phyloP scores from a whole-genome alignment of 805 yeast genomes.

The Peterozyma xylosa region DNA sequence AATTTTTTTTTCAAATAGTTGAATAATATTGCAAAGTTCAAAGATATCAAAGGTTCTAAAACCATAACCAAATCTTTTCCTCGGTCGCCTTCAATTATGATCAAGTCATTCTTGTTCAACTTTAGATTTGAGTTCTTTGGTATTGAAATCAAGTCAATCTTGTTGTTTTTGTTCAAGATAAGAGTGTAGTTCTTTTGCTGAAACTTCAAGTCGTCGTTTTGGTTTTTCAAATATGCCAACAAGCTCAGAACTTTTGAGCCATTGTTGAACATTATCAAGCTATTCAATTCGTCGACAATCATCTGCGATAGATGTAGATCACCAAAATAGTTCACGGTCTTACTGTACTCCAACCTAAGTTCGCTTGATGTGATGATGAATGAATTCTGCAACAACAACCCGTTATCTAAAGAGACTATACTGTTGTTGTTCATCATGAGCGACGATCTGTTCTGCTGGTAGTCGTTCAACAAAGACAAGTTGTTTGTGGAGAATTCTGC shows the following conservation, averaged over 20 bases:
- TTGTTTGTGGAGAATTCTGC: slow-evolving; percentile 45
- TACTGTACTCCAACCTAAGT: slow-evolving; percentile 38
- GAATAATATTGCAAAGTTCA: slow-evolving; percentile 62
- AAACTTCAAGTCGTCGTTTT: slow-evolving; percentile 35
- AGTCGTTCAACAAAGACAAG: slow-evolving; percentile 5
- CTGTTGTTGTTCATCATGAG: slow-evolving; percentile 2
- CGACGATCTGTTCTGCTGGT: not conserved
- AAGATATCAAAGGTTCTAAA: slow-evolving; percentile 53
- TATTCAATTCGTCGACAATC: slow-evolving; percentile 28
- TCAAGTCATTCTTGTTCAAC: slow-evolving; percentile 55
- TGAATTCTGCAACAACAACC: slow-evolving; percentile 46
- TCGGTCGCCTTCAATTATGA: slow-evolving; percentile 77
- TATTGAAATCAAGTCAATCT: slow-evolving; percentile 61
- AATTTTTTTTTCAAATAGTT: slow-evolving; percentile 70
- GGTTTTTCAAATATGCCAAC: slow-evolving; percentile 30
- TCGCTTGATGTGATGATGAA: slow-evolving; percentile 54
- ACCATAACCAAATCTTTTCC: slow-evolving; percentile 76
- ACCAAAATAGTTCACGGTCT: slow-evolving; percentile 52
- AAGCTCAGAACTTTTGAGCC: slow-evolving; percentile 18
- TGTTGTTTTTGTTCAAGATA: slow-evolving; percentile 27
- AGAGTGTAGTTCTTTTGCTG: slow-evolving; percentile 28
- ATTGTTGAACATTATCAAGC: slow-evolving; percentile 13
- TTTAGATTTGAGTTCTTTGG: slow-evolving; percentile 57
- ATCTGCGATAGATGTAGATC: slow-evolving; percentile 27
- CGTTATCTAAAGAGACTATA: slow-evolving; percentile 45